These are phyloP conservation scores for Wickerhamiella siamensis DNA, from an alignment of 805 yeast genomes.

Conservation along the genomic window DNA sequence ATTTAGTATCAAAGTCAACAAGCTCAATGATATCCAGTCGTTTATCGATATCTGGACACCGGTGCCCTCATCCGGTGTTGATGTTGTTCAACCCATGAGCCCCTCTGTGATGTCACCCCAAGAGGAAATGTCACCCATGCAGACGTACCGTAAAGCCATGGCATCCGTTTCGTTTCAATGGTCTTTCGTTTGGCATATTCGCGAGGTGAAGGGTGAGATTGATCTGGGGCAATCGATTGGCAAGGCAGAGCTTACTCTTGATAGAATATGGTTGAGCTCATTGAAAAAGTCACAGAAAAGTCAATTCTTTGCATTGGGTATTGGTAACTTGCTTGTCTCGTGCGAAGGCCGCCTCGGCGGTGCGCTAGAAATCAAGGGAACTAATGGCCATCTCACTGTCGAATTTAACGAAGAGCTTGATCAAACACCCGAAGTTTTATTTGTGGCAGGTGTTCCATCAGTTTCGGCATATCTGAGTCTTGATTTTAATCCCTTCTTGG, in stretches of 20 bases:
- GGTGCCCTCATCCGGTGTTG: background rate
- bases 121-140: background rate
- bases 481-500: slow-evolving; percentile 74
- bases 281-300: slow-evolving; percentile 55
- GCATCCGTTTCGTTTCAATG: slow-evolving; percentile 60
- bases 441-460: slow-evolving; percentile 41
- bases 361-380: slow-evolving; percentile 32
- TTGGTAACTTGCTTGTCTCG: slow-evolving; percentile 35
- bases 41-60: slow-evolving; percentile 29
- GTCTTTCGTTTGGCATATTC: slow-evolving; percentile 44
- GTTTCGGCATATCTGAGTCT: slow-evolving; percentile 52
- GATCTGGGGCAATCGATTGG: slow-evolving; percentile 84
- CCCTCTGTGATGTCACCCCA: background rate
- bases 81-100: background rate
- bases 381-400: slow-evolving; percentile 48
- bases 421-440: slow-evolving; percentile 44
- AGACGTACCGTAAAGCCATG: slow-evolving; percentile 41
- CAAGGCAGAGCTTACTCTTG: slow-evolving; percentile 37
- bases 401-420: slow-evolving; percentile 41
- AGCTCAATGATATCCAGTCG: slow-evolving; percentile 70
- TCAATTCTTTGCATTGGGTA: slow-evolving; percentile 51
- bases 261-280: slow-evolving; percentile 53
- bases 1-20: slow-evolving; percentile 45
- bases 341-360: slow-evolving; percentile 80
- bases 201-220: slow-evolving; percentile 39